A percentile compares a stretch with the other conserved stretches of the same genome.
Conservation (phyloP, 306 rosid species). For the Lotus japonicus region DNA sequence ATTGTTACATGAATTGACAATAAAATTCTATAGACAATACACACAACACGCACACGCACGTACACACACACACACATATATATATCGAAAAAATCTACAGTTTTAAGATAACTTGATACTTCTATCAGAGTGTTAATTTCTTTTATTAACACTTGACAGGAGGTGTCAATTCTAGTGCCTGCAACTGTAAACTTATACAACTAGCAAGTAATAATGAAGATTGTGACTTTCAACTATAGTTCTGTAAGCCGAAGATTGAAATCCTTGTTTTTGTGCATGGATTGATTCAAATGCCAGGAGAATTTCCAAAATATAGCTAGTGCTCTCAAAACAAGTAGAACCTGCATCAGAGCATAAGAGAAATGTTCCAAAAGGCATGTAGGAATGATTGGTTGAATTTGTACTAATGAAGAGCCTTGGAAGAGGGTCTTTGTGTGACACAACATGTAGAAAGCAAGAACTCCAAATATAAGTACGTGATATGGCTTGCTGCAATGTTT, state of each 20-base stretch:
- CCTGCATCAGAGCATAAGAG: constrained; percentile 34
- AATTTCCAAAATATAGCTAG: constrained; percentile 21
- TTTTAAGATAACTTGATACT: too few species aligned
- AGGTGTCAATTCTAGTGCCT: constrained; percentile 25
- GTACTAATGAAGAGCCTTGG: constrained; percentile 27
- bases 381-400: background rate
- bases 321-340: constrained; percentile 42
- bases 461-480: constrained; percentile 40
- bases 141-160: too few species aligned
- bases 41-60: too few species aligned
- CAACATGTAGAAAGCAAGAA: constrained; percentile 59
- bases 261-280: background rate
- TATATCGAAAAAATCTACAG: too few species aligned
- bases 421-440: constrained; percentile 37
- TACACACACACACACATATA: too few species aligned
- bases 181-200: constrained; percentile 29
- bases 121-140: too few species aligned
- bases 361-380: constrained; percentile 62
- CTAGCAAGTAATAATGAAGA: constrained; percentile 20
- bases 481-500: constrained; percentile 29
- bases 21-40: too few species aligned
- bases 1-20: too few species aligned
- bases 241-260: constrained; percentile 14
- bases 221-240: constrained; percentile 24
- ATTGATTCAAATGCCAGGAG: constrained; percentile 1